Evolutionary conservation across 352 stramenopile species (phyloP).

Genomic region (Pythium oligandrum): DNA sequence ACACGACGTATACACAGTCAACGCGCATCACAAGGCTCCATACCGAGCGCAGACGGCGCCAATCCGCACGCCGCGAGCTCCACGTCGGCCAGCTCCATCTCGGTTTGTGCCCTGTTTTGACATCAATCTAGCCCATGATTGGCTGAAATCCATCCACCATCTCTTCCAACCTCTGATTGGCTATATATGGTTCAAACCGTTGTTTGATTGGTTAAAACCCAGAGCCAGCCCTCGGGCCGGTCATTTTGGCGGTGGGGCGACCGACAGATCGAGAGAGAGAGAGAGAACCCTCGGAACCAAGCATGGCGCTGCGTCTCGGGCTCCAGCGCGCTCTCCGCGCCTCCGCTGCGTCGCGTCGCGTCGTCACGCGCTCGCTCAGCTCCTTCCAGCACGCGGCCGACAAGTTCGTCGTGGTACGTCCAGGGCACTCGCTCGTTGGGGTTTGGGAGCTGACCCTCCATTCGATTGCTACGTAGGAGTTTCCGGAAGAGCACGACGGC

Average conservation of each 20-base stretch:
- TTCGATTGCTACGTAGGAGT: constrained; percentile 30
- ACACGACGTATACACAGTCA: no score
- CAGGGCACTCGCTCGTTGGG: not conserved
- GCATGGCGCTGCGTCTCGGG: constrained; percentile 59
- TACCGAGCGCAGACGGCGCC: constrained; percentile 55
- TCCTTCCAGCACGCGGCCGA: constrained; percentile 57
- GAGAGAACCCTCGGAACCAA: constrained; percentile 3
- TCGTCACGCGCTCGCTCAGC: constrained; percentile 32
- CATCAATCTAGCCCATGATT: no score
- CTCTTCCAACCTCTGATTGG: no score
- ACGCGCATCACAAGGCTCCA: not conserved
- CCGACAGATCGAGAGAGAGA: constrained; percentile 14
- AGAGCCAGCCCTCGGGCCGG: constrained; percentile 14
- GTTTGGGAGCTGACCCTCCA: not conserved
- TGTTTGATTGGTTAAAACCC: constrained; percentile 15
- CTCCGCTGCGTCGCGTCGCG: constrained; percentile 29
- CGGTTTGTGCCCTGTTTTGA: no score
- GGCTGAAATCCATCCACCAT: no score
- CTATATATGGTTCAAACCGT: no score
- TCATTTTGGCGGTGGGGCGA: constrained; percentile 40
- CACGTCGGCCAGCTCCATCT: constrained; percentile 11
- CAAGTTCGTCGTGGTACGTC: constrained; percentile 72
- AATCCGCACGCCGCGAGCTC: constrained; percentile 48
- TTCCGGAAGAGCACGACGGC: constrained; percentile 71
- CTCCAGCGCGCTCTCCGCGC: constrained; percentile 44